Evolutionary conservation across 176 grass and related monocot species (phyloP).

Genomic region (Avena sativa): DNA sequence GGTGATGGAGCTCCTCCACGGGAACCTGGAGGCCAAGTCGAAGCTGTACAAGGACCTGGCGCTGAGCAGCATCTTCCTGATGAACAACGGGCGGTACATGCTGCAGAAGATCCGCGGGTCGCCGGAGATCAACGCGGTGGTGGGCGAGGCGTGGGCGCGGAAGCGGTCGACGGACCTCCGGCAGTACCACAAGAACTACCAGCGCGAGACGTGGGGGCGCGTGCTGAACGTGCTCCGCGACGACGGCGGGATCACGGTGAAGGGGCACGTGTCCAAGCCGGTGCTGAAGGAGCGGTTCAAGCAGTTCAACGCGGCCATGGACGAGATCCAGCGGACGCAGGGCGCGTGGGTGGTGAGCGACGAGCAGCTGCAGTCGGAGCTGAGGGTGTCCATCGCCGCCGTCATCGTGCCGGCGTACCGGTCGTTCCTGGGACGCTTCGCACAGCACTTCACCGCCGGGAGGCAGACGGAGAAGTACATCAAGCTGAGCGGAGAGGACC

Average conservation of each 20-base stretch:
- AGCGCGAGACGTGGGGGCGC: slow-evolving; percentile 87
- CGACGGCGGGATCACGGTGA: slow-evolving; percentile 80
- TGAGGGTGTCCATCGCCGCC: slow-evolving; percentile 78
- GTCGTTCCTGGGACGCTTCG: slow-evolving; percentile 72
- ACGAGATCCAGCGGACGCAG: slow-evolving; percentile 91
- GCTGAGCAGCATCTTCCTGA: slow-evolving; percentile 74
- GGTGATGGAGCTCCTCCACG: slow-evolving; percentile 84
- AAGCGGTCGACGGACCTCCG: slow-evolving; percentile 77
- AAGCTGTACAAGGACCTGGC: slow-evolving; percentile 71
- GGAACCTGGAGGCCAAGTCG: slow-evolving; percentile 70
- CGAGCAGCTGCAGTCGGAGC: slow-evolving; percentile 96
- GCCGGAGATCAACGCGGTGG: slow-evolving; percentile 61
- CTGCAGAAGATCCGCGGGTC: slow-evolving; percentile 85
- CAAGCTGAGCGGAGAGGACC: slow-evolving; percentile 76
- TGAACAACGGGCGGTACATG: slow-evolving; percentile 96
- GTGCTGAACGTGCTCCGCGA: slow-evolving; percentile 67
- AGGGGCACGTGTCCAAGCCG: slow-evolving; percentile 66
- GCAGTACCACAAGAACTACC: slow-evolving; percentile 98
- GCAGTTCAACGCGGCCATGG: slow-evolving; percentile 85
- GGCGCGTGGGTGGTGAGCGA: slow-evolving; percentile 83
- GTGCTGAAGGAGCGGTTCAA: slow-evolving; percentile 93
- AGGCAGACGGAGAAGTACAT: slow-evolving; percentile 89
- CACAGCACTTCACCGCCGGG: slow-evolving; percentile 59
- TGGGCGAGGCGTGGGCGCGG: slow-evolving; percentile 74
- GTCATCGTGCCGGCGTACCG: slow-evolving; percentile 91